Base-by-base conservation (phyloP, 371 early-diverging fungal species). In the Batrachochytrium dendrobatidis region DNA sequence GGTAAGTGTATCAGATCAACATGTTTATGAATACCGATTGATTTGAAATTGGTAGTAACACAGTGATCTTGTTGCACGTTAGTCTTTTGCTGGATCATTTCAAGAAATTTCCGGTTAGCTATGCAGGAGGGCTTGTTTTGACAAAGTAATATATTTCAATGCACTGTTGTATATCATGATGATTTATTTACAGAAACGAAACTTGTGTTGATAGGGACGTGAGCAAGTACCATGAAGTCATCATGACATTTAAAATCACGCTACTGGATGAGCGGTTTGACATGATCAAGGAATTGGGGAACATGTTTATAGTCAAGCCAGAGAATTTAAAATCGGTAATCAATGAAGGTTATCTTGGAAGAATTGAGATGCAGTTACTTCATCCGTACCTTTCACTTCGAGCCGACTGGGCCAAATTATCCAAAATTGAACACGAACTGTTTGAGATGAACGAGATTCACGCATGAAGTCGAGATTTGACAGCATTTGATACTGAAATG, bases 81-180 rank as follows among this genome's bases (percentile, higher is more conserved):
- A 88, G 89, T 18, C 73, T 92, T 77, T 72, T 97, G 59, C 69
- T 95, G 64, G 96, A 92, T 43, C 95, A 95, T 63, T 83, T 91
- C 61, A 91, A 89, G 71, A 91, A 89, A 70, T 95, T 87, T 56
- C 72, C 78, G 33, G 90, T 93, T 31, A 89, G 82, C 82, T 32
- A 83, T 77, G 65, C 62, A 0, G 98, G 98, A 31, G 94, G 93
- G 28, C 70, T 95, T 29, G 73, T 93, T 39, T 77, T 97, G 32
- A 78, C 90, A 56, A 88, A 86, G 92, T 88, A 83, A n/a, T n/a
- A 32, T 39, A 18, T 22, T 12, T 24, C 31, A 26, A 20, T 45
- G 12, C 46, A 26, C 46, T 39, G 39, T 5, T 45, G 46, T 26
- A n/a, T n/a, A n/a, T n/a, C n/a, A 5, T 45, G 46, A 20, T 5